Base-by-base conservation (phyloP, 1,139 yeast genomes). In the Trichomonascaceae sp. region DNA sequence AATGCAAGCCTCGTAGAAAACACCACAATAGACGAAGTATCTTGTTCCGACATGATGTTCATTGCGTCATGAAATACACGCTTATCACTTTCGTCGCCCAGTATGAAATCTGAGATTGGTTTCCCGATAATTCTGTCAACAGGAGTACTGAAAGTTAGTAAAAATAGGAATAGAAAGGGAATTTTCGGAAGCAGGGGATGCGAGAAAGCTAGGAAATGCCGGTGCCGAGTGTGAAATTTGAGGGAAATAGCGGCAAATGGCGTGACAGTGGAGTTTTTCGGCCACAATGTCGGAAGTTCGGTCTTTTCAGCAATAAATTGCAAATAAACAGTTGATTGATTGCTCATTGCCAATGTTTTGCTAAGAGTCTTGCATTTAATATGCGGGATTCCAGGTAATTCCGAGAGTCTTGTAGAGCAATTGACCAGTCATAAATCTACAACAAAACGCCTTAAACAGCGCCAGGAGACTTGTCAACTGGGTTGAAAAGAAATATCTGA, bases 1-100 rank as follows among this genome's bases (percentile, higher is more conserved):
- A 41, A 43, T 27, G 49, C 41, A 8, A 45, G 38, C 3, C 82
- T 77, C 3, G 85, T 84, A 3, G 83, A 70, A 64, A 89, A 88
- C 56, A 86, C 77, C 2, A 89, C 89, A 60, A 88, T 79, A 65
- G 87, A 88, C 62, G 93, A 85, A 50, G 80, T 81, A 65, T 87
- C 91, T 64, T 88, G 93, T 15, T 72, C 63, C 57, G 80, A 74
- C 96, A 89, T 87, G 59, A 83, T 80, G 50, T 79, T 77, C 1
- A 84, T 81, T 0, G 96, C 96, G 48, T 81, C 77, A 54, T 79
- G 75, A 63, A 90, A 89, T 10, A 90, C 88, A 49, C 74, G 69
- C 58, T 79, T 77, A 69, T 89, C 96, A 8, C 79, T 80, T 4
- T 76, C 79, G 39, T 79, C 76, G 1, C 96, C 96, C 19, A 84